A percentile compares a stretch with the other conserved stretches of the same genome.
Conservation (phyloP, 2,329 filamentous ascomycete genomes). For the Talaromyces islandicus region DNA sequence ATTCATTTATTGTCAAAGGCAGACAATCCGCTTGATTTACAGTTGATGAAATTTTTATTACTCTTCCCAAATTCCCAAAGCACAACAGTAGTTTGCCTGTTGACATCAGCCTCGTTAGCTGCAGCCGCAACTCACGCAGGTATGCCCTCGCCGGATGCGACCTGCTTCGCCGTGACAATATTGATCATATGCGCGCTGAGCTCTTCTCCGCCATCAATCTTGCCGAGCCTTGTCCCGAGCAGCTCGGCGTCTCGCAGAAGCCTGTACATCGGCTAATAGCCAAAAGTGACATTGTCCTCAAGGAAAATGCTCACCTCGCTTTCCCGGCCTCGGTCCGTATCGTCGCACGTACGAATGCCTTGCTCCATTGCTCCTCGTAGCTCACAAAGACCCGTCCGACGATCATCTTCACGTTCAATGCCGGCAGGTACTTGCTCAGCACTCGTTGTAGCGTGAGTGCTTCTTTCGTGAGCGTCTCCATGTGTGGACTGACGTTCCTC, state of each 20-base stretch:
- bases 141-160: conserved; percentile 20
- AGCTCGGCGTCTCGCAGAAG: conserved; percentile 58
- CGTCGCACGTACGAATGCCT: conserved; percentile 59
- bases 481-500: conserved; percentile 59
- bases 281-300: neutral
- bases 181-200: conserved; percentile 63
- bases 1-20: too few relatives aligned
- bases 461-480: conserved; percentile 82
- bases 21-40: too few relatives aligned
- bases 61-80: too few relatives aligned
- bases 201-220: conserved; percentile 72
- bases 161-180: conserved; percentile 30
- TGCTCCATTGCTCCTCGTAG: conserved; percentile 73
- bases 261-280: conserved; percentile 38
- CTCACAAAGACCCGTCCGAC: conserved; percentile 78
- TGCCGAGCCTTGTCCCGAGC: conserved; percentile 53
- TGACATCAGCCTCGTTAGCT: too few relatives aligned
- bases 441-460: conserved; percentile 79
- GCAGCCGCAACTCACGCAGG: too few relatives aligned
- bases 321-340: conserved; percentile 63
- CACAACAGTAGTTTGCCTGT: too few relatives aligned
- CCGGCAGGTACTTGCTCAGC: conserved; percentile 72
- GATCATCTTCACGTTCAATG: conserved; percentile 70
- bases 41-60: too few relatives aligned
- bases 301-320: conserved; percentile 54